These are phyloP conservation scores for Cryptosporidium tyzzeri DNA, from an alignment of 169 alveolate species.

Conservation along the genomic window DNA sequence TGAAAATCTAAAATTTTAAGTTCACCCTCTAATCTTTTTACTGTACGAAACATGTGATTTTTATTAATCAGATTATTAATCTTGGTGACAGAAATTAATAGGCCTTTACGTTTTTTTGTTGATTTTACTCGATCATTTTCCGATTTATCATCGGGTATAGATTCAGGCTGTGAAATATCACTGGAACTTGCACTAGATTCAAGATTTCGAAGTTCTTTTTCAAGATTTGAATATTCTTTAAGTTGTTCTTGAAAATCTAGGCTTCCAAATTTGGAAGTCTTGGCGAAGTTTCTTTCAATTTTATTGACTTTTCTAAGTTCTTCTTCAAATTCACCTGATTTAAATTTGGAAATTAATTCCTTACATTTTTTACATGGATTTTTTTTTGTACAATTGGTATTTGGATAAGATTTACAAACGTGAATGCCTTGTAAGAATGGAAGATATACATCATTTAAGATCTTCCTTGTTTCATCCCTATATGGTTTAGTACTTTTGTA, in stretches of 20 bases:
- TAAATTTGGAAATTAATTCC: background rate
- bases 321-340: background rate
- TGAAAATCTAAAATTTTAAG: background rate
- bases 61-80: background rate
- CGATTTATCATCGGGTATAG: background rate
- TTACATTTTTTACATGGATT: slow-evolving; percentile 7
- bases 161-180: background rate
- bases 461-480: background rate
- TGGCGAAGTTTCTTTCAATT: background rate
- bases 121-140: background rate
- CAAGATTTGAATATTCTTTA: background rate
- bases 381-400: background rate
- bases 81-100: background rate
- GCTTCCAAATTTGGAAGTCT: background rate
- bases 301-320: background rate
- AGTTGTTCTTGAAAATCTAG: background rate
- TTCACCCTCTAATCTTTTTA: too few relatives aligned
- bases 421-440: background rate
- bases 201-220: background rate
- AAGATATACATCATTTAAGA: background rate
- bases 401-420: background rate
- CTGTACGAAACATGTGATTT: background rate
- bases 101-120: background rate
- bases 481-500: background rate
- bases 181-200: background rate